A percentile compares a stretch with the other conserved stretches of the same genome.
phyloP scores from a whole-genome alignment of 257 asterid species.

The Nemophila menziesii region DNA sequence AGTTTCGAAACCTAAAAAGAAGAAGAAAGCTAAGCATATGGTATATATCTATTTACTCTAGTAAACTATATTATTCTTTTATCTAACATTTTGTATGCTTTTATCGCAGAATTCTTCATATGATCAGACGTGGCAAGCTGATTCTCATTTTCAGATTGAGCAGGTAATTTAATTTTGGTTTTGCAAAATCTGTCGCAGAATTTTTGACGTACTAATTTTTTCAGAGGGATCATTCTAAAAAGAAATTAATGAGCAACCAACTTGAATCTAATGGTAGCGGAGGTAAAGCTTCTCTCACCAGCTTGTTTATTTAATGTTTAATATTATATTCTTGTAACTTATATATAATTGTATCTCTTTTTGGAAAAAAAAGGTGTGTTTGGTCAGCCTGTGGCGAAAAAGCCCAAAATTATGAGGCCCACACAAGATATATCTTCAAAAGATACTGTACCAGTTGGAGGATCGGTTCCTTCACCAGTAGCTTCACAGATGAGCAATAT shows the following conservation, averaged over 20 bases:
- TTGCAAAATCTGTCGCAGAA: not conserved
- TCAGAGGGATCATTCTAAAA: conserved; percentile 56
- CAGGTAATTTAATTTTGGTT: conserved; percentile 48
- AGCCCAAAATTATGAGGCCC: conserved; percentile 65
- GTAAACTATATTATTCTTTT: conserved; percentile 13
- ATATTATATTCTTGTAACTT: conserved; percentile 10
- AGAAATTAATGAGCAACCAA: conserved; percentile 55
- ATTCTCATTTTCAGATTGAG: conserved; percentile 57
- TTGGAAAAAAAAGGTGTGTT: conserved; percentile 51
- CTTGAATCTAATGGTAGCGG: conserved; percentile 58
- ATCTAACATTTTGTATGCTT: conserved; percentile 4
- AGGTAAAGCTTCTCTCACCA: conserved; percentile 31
- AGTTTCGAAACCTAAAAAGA: conserved; percentile 70
- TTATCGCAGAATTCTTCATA: conserved; percentile 42
- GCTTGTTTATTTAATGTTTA: conserved; percentile 7
- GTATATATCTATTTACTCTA: conserved; percentile 20
- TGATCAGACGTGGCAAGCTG: conserved; percentile 70
- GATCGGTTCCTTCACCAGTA: conserved; percentile 72
- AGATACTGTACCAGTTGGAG: conserved; percentile 42
- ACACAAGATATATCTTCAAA: conserved; percentile 62
- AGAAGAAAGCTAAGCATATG: conserved; percentile 72
- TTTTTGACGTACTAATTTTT: conserved; percentile 10
- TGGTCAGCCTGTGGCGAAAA: conserved; percentile 59
- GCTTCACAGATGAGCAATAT: conserved; percentile 72
- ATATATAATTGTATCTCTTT: conserved; percentile 15